Base-by-base conservation (phyloP, 1,139 yeast species). In the Saccharomyces hybrid region DNA sequence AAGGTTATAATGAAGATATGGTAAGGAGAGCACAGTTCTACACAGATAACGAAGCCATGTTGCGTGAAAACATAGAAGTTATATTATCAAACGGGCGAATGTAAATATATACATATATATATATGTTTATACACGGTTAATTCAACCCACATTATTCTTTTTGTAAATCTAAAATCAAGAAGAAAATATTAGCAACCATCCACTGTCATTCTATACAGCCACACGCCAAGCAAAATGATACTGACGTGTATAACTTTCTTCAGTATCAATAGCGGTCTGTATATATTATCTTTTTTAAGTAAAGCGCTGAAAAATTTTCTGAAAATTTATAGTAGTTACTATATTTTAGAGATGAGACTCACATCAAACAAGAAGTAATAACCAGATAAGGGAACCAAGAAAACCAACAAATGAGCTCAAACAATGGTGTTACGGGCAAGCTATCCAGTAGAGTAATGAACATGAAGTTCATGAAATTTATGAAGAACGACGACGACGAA, bases 1-100 rank as follows among this genome's bases (percentile, higher is more conserved):
- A 86, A 62, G 87, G 90, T 9, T 85, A 85, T 66, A 87, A 86
- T 65, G 96, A 88, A 70, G 96, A 89, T 66, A 74, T 80, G 42
- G 95, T 87, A 2, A 80, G 96, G 72, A 81, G 83, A 62, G 81
- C 93, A 9, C 80, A 83, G 29, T 88, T 84, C 69, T 88, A 87
- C 70, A 79, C 80, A 46, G 87, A 86, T 57, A 55, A 67, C 8
- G 69, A 66, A 54, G 87, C 87, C 59, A 73, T 86, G 62, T 74
- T 88, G 57, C 78, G 79, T 59, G 89, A 87, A 62, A 86, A 86
- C 62, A 78, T 88, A 54, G 88, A 84, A 62, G 72, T 88, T 54
- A 76, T 88, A 64, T 73, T 87, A 62, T 54, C 55, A 42, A 54
- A 56, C 32, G 74, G 72, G 21, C 63, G 73, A 52, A 59, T 71